These are phyloP conservation scores for Neurospora sp. DNA, from an alignment of 495 filamentous ascomycete genomes.

Conservation along the genomic window DNA sequence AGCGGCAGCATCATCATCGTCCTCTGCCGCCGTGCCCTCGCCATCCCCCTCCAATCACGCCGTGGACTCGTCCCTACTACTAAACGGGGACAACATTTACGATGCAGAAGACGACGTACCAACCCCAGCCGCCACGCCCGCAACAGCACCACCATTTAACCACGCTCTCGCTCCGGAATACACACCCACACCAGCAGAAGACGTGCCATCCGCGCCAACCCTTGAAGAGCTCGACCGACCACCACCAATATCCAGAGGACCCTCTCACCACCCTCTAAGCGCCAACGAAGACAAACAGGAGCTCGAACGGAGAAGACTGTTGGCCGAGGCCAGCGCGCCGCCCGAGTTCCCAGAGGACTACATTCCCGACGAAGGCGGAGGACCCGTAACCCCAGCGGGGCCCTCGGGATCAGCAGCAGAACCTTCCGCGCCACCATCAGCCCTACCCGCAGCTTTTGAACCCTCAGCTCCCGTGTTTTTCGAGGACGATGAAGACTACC, in stretches of 20 bases:
- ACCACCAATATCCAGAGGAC: not conserved
- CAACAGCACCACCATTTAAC: not conserved
- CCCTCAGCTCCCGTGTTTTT: slow-evolving; percentile 59
- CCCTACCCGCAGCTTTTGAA: slow-evolving; percentile 15
- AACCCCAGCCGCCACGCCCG: not conserved
- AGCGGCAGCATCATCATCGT: slow-evolving; percentile 20
- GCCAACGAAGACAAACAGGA: slow-evolving; percentile 75
- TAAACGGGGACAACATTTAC: slow-evolving; percentile 29
- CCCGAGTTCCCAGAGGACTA: slow-evolving; percentile 39
- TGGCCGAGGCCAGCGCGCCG: slow-evolving; percentile 65
- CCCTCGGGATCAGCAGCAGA: slow-evolving; percentile 2
- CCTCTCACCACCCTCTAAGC: not conserved
- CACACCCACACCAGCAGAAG: slow-evolving; percentile 3
- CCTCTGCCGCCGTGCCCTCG: not conserved
- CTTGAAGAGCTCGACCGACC: slow-evolving; percentile 27
- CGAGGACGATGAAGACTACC: slow-evolving; percentile 49
- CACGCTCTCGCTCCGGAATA: not conserved
- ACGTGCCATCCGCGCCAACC: slow-evolving; percentile 35
- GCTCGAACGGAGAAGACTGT: slow-evolving; percentile 61
- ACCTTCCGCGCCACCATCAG: slow-evolving; percentile 7
- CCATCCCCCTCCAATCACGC: slow-evolving; percentile 23
- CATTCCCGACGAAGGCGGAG: slow-evolving; percentile 17
- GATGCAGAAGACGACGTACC: slow-evolving; percentile 17
- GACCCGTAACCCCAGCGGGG: slow-evolving; percentile 5
- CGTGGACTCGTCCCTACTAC: slow-evolving; percentile 29